Percentiles rank a stretch among this genome's conserved stretches.
Evolutionary conservation across 2,329 filamentous ascomycete genomes (phyloP).

Genomic region (Aspergillus awamori): DNA sequence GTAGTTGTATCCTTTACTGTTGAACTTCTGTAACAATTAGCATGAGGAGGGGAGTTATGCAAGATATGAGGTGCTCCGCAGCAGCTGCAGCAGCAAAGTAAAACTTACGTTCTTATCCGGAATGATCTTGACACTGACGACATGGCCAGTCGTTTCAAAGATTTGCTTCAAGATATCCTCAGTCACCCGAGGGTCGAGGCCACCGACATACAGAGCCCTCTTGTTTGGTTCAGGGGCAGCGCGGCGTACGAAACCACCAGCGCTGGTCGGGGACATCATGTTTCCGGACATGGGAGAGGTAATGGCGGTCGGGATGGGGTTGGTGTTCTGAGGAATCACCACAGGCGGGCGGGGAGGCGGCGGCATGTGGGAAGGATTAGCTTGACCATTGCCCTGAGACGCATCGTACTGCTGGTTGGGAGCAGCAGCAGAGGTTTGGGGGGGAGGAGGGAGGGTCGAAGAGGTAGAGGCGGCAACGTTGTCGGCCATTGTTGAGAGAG

Average conservation of each 20-base stretch:
- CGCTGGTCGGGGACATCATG: constrained; percentile 83
- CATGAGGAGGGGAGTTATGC: constrained; percentile 10
- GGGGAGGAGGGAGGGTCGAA: constrained; percentile 69
- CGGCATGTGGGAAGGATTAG: constrained; percentile 76
- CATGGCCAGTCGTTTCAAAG: constrained; percentile 97
- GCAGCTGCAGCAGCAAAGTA: background rate
- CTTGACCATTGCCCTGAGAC: constrained; percentile 69
- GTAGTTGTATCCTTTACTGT: constrained; percentile 98
- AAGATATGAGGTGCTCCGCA: constrained; percentile 1
- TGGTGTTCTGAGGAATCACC: constrained; percentile 92
- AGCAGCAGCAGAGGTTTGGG: constrained; percentile 69
- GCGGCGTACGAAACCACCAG: constrained; percentile 79
- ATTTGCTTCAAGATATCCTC: constrained; percentile 97
- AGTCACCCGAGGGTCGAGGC: constrained; percentile 90
- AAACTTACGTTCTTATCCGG: constrained; percentile 95
- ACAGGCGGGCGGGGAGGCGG: constrained; percentile 82
- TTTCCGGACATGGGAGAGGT: constrained; percentile 79
- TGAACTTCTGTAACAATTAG: constrained; percentile 41
- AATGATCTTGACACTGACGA: constrained; percentile 99
- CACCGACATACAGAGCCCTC: constrained; percentile 92
- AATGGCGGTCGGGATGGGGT: constrained; percentile 90
- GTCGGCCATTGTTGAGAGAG: constrained; percentile 71
- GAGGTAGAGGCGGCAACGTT: constrained; percentile 64
- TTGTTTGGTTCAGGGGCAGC: constrained; percentile 98
- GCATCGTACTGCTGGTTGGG: constrained; percentile 73